These are phyloP conservation scores for Dillenia turbinata DNA, from an alignment of 164 flowering plant species.

Conservation along the genomic window DNA sequence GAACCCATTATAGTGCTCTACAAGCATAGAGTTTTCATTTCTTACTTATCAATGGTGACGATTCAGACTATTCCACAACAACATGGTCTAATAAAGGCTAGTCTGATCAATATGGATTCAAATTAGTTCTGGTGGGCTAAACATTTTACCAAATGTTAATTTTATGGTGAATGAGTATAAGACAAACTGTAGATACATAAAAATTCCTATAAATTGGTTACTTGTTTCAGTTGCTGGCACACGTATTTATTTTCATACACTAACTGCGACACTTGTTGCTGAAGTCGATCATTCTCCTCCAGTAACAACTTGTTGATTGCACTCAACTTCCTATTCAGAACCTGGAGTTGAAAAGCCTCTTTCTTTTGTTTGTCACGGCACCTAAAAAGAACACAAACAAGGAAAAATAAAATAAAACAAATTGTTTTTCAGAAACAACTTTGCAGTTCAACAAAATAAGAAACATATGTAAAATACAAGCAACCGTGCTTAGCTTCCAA, in stretches of 20 bases:
- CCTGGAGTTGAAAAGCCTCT: slow-evolving; percentile 58
- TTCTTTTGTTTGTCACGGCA: slow-evolving; percentile 63
- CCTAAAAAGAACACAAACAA: slow-evolving; percentile 18
- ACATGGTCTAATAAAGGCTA: no score
- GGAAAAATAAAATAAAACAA: slow-evolving; percentile 3
- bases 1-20: no score
- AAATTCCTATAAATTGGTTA: slow-evolving; percentile 9
- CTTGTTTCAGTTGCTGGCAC: slow-evolving; percentile 59
- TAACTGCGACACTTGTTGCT: slow-evolving; percentile 66
- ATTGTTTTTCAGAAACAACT: not conserved
- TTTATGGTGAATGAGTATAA: no score
- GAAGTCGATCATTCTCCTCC: slow-evolving; percentile 73
- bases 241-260: slow-evolving; percentile 59
- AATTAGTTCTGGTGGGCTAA: no score
- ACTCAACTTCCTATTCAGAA: slow-evolving; percentile 54
- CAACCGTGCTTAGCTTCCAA: not conserved
- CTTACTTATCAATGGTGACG: no score
- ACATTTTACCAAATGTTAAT: no score
- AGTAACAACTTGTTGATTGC: slow-evolving; percentile 64
- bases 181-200: no score
- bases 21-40: no score
- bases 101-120: no score
- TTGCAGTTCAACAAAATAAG: not conserved
- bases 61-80: no score
- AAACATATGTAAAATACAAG: not conserved